Base-by-base conservation (phyloP, 768 basidiomycete species). In the Russula virescens region DNA sequence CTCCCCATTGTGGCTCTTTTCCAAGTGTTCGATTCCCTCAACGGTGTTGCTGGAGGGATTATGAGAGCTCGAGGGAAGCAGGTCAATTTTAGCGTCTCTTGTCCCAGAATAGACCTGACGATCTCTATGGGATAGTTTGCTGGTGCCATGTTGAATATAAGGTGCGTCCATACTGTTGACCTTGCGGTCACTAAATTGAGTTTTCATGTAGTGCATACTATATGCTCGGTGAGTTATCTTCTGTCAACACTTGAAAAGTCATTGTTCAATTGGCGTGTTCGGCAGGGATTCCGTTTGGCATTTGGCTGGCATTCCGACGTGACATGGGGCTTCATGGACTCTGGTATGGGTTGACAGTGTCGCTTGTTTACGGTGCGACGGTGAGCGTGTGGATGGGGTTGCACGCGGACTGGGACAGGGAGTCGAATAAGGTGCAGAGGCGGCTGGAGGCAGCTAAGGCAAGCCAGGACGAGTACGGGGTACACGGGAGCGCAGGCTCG, bases 51-150 rank as follows among this genome's bases (percentile, higher is more conserved):
- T 0, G 81, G 80, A 8, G 94, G 94, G 3, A 83, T 97, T 63
- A 78, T 98, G 58, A 81, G 96, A 49, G 88, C 94, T 0, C 77
- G 84, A 43, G 94, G 94, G 23, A 89, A 87, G 73, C 89, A 89
- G 74, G 85, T 77, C 56, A 16, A 72, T 68, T 45, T 50, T 26
- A n/a, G 13, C 28, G 1, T 46, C 26, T 26, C 16, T 45, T 31
- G 21, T 28, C 40, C 34, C 5, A 0, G 18, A 5, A 14, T 62
- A n/a, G 49, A 46, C 54, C 52, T 62, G 26, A 57, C 40, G 13
- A 38, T 55, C 16, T 5, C 14, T 48, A 66, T 60, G 35, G 16
- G 18, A 19, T 43, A 91, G 81, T 80, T 85, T 61, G 79, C 81
- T 0, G 91, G 91, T 4, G 92, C 93, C 0, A 55, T 94, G 13